Conservation (phyloP, 139 green algal species). For the Spirogloea muscicola region DNA sequence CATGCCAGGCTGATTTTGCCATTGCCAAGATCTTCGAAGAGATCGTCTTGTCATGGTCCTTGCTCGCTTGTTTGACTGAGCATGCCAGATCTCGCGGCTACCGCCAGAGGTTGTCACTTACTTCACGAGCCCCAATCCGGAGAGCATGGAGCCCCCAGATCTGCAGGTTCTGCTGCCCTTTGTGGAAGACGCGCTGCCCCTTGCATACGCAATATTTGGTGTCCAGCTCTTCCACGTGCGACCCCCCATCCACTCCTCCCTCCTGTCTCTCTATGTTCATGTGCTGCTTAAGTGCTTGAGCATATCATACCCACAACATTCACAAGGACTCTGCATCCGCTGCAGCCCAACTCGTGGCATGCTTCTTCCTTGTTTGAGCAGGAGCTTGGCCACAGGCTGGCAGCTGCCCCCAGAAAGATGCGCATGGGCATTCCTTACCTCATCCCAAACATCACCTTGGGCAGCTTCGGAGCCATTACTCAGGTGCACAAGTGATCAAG, state of each 20-base stretch:
- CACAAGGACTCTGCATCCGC: not conserved
- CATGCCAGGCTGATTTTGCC: too few species aligned
- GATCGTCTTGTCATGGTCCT: not conserved
- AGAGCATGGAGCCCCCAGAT: slow-evolving; percentile 66
- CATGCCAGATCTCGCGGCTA: slow-evolving; percentile 35
- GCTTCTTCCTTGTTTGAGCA: slow-evolving; percentile 55
- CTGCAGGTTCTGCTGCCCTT: slow-evolving; percentile 70
- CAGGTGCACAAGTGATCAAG: slow-evolving; percentile 46
- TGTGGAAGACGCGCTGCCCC: slow-evolving; percentile 63
- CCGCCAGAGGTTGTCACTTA: slow-evolving; percentile 73
- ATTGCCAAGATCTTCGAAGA: not conserved
- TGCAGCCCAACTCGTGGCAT: not conserved
- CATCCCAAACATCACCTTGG: slow-evolving; percentile 83
- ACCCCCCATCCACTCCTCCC: not conserved
- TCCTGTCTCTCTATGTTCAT: slow-evolving; percentile 7
- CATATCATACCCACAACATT: not conserved
- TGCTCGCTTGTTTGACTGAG: not conserved
- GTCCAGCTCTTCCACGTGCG: slow-evolving; percentile 55
- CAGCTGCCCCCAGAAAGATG: slow-evolving; percentile 56
- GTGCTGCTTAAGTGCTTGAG: not conserved
- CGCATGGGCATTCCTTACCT: slow-evolving; percentile 80
- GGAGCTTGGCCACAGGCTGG: slow-evolving; percentile 71
- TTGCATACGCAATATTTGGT: slow-evolving; percentile 54
- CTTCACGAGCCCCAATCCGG: slow-evolving; percentile 61
- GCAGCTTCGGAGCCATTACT: slow-evolving; percentile 85